Percentiles rank a stretch among this genome's conserved stretches.
phyloP scores from a whole-genome alignment of 768 basidiomycete species.

The Antrodiella citrinella region DNA sequence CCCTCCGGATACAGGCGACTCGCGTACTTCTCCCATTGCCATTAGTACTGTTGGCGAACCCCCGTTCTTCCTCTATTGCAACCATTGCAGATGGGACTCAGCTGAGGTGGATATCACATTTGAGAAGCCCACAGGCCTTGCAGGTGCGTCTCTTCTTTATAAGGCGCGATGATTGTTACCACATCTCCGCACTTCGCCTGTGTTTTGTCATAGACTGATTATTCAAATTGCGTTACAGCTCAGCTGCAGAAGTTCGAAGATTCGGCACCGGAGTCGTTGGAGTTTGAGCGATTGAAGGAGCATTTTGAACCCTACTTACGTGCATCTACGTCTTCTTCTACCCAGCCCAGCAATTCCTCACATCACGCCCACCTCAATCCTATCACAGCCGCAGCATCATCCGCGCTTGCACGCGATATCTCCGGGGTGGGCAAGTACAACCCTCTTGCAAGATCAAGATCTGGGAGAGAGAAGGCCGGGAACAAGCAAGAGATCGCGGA shows the following conservation, averaged over 20 bases:
- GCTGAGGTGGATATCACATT: conserved; percentile 86
- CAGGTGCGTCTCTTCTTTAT: conserved; percentile 43
- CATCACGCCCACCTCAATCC: conserved; percentile 73
- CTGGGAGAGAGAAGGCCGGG: conserved; percentile 50
- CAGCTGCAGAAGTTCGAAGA: conserved; percentile 90
- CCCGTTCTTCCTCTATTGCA: conserved; percentile 88
- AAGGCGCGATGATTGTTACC: background rate
- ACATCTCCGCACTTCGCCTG: too few species aligned
- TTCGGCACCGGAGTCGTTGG: conserved; percentile 72
- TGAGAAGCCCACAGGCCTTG: conserved; percentile 94
- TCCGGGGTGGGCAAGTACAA: conserved; percentile 77
- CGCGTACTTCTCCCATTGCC: conserved; percentile 39
- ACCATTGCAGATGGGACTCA: conserved; percentile 93
- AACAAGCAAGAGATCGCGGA: conserved; percentile 75
- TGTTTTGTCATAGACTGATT: background rate
- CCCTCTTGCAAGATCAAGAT: conserved; percentile 41
- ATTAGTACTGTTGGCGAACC: conserved; percentile 67
- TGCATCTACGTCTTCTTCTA: conserved; percentile 69
- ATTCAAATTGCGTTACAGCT: conserved; percentile 34
- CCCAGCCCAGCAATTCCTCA: conserved; percentile 48
- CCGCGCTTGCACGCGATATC: conserved; percentile 83
- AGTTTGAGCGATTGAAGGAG: conserved; percentile 92
- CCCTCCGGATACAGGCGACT: conserved; percentile 54
- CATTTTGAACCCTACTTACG: conserved; percentile 95
- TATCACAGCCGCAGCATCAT: conserved; percentile 82